Percentiles rank a stretch among this genome's conserved stretches.
Evolutionary conservation across 2,329 filamentous ascomycete genomes (phyloP).

Genomic region (Diaporthe citriasiana): DNA sequence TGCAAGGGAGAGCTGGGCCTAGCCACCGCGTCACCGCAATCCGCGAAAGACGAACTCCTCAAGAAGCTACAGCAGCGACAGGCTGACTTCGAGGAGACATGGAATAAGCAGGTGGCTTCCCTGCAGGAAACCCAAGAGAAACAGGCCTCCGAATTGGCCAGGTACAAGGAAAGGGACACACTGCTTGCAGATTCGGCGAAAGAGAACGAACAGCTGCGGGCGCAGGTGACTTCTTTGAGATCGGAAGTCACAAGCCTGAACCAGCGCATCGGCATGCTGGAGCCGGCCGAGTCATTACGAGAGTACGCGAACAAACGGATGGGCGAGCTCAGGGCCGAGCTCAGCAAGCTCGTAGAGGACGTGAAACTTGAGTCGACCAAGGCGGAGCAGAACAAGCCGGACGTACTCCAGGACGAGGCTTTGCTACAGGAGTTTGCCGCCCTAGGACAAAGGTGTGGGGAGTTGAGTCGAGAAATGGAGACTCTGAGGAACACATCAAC

Average conservation of each 20-base stretch:
- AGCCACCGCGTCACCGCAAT: neutral
- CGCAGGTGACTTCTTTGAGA: constrained; percentile 19
- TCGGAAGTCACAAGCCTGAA: constrained; percentile 8
- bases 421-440: constrained; percentile 2
- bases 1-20: constrained; percentile 20
- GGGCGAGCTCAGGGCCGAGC: neutral
- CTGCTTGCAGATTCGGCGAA: constrained; percentile 21
- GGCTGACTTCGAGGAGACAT: constrained; percentile 15
- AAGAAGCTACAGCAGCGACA: constrained; percentile 33
- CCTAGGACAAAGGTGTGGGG: neutral
- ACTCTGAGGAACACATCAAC: neutral
- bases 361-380: constrained; percentile 24
- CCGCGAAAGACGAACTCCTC: constrained; percentile 14
- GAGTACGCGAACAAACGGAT: neutral
- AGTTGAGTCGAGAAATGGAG: neutral
- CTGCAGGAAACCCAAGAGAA: constrained; percentile 16
- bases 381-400: neutral
- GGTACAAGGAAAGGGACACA: constrained; percentile 2
- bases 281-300: neutral
- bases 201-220: constrained; percentile 30
- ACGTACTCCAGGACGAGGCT: neutral
- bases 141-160: constrained; percentile 15
- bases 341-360: constrained; percentile 1
- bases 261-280: neutral
- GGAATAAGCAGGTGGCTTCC: constrained; percentile 11